Base-by-base conservation (phyloP, 164 flowering plant genomes). In the Houttuynia cordata region DNA sequence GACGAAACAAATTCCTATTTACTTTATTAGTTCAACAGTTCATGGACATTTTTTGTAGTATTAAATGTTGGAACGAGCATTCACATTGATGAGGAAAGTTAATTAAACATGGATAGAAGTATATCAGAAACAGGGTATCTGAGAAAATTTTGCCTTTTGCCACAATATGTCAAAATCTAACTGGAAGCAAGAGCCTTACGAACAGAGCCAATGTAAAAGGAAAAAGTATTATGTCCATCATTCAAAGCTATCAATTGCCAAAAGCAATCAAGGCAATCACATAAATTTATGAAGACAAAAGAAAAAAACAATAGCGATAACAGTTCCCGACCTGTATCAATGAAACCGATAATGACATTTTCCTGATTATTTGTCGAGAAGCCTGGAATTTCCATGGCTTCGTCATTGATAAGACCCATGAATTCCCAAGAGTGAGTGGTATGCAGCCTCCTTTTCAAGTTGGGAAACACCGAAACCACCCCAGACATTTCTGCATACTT, bases 351-450 rank as follows among this genome's bases (percentile, higher is more conserved):
- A 49, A 87, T 78, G 65, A 85, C 76, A 73, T 85, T 82, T 21
- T 76, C 76, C 73, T 87, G 91, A 62, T 87, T 81, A 73, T 75
- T 75, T 61, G 95, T 83, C 58, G 88, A 79, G 59, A 67, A 74
- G 17, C 91, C 95, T 12, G 85, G 81, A 57, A 83, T 77, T 72
- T 79, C 88, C 91, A 81, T 83, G 37, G 83, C 72, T 63, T 81
- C 88, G 51, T 83, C 82, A 3, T 57, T 75, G 39, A 60, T n/a
- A 53, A 87, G 79, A 55, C 96, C 96, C 84, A 85, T 85, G 75
- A 83, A 87, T 71, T 88, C 86, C 96, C 96, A 88, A 24, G 96
- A 88, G 72, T 81, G 91, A 68, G 96, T 88, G 0, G 96, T 88
- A 67, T 88, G 91, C 17, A 87, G 67, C 42, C 19, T 74, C 61